A percentile compares a stretch with the other conserved stretches of the same genome.
Conservation (phyloP, 441 rosid genomes). For the Populus trichocarpa region DNA sequence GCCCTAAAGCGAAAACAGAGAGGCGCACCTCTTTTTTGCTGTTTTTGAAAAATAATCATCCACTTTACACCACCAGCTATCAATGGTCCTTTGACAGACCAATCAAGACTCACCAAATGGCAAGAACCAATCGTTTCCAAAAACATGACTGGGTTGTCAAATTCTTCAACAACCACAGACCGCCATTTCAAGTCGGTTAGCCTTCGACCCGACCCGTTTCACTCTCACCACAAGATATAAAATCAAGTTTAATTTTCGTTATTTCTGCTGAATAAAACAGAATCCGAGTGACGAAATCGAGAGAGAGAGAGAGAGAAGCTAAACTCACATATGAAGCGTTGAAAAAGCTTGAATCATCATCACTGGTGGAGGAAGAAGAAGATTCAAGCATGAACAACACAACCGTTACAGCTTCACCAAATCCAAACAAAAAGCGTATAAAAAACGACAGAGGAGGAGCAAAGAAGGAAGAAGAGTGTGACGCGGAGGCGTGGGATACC, state of each 20-base stretch:
- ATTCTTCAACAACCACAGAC: background rate
- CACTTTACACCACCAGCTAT: background rate
- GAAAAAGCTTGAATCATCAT: background rate
- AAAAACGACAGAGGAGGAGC: conserved; percentile 1
- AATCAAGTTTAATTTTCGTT: background rate
- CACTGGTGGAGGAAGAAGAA: conserved; percentile 13
- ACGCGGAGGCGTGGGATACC: conserved; percentile 55
- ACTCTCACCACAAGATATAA: conserved; percentile 11
- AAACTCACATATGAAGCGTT: background rate
- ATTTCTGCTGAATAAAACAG: background rate
- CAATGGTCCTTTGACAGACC: conserved; percentile 1
- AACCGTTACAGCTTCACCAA: conserved; percentile 7
- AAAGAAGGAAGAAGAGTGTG: conserved; percentile 29
- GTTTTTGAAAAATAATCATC: background rate
- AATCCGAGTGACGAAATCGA: background rate
- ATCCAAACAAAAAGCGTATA: background rate
- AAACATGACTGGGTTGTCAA: conserved; percentile 17
- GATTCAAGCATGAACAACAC: conserved; percentile 25
- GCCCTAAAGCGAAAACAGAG: no score
- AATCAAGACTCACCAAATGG: conserved; percentile 7
- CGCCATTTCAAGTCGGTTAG: conserved; percentile 12
- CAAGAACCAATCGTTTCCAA: background rate
- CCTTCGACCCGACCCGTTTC: conserved; percentile 2
- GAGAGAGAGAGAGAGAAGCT: background rate
- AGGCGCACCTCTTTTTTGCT: background rate